These are phyloP conservation scores for Aspergillus fructus DNA, from an alignment of 2,329 filamentous ascomycete species.

Conservation along the genomic window DNA sequence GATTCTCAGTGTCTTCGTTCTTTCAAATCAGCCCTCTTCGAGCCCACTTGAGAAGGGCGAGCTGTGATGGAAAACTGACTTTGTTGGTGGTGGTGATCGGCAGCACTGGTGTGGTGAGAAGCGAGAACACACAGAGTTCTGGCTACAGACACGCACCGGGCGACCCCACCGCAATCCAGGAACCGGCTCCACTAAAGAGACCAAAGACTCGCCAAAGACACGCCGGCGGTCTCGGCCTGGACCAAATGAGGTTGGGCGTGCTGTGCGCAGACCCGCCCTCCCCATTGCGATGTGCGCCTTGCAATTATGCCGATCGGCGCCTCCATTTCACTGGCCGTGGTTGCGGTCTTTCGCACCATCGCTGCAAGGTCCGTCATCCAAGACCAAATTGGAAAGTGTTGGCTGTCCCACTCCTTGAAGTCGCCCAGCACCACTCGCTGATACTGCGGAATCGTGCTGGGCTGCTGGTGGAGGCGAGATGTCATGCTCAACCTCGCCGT, in stretches of 20 bases:
- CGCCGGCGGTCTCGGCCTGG: slow-evolving; percentile 27
- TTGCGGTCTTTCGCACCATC: neutral
- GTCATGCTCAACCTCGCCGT: neutral
- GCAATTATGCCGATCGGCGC: slow-evolving; percentile 15
- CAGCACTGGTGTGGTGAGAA: neutral
- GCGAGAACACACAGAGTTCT: neutral
- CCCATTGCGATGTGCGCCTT: slow-evolving; percentile 20
- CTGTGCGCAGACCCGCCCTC: neutral
- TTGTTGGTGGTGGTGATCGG: neutral
- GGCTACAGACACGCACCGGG: slow-evolving; percentile 15
- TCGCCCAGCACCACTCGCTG: neutral
- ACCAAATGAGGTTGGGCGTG: slow-evolving; percentile 12
- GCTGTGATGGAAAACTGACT: too few species aligned
- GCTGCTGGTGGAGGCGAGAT: too few species aligned
- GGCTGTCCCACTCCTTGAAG: neutral
- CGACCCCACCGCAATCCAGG: slow-evolving; percentile 20
- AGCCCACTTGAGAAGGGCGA: neutral
- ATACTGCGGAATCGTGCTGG: neutral
- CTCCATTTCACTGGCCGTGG: slow-evolving; percentile 6
- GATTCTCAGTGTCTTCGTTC: neutral
- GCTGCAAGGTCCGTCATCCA: slow-evolving; percentile 7
- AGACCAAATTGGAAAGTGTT: too few species aligned
- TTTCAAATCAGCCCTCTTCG: neutral
- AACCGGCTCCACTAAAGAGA: slow-evolving; percentile 17
- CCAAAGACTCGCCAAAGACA: slow-evolving; percentile 2